Evolutionary conservation across 2,329 filamentous ascomycete genomes (phyloP).

Genomic region (Rutstroemia sydowiana): DNA sequence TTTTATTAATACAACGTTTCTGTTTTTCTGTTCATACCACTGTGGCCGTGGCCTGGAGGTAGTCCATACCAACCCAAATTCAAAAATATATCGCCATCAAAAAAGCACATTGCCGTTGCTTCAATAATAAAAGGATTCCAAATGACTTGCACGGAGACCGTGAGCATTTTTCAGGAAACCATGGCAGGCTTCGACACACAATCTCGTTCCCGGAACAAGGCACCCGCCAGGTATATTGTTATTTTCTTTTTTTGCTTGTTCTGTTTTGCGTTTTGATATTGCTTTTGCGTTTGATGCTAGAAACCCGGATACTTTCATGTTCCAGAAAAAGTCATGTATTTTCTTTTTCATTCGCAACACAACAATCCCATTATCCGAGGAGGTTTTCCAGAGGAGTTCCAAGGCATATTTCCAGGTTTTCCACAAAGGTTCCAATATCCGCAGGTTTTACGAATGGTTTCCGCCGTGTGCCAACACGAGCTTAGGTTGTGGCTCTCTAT

Average conservation of each 20-base stretch:
- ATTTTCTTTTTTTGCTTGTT: slow-evolving; percentile 15
- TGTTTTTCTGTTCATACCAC: slow-evolving; percentile 7
- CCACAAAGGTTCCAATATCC: background rate
- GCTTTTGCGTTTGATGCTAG: slow-evolving; percentile 12
- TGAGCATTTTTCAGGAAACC: slow-evolving; percentile 26
- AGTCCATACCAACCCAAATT: slow-evolving; percentile 10
- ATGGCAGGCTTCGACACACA: slow-evolving; percentile 27
- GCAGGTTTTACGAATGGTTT: background rate
- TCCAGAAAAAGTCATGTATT: slow-evolving; percentile 24
- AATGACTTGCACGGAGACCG: slow-evolving; percentile 30
- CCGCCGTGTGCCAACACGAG: slow-evolving; percentile 3
- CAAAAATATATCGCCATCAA: background rate
- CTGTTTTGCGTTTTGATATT: slow-evolving; percentile 16
- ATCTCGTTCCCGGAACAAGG: slow-evolving; percentile 26
- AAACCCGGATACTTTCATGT: slow-evolving; percentile 19
- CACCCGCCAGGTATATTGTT: slow-evolving; percentile 30
- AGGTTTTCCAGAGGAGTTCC: slow-evolving; percentile 7
- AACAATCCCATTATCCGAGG: slow-evolving; percentile 11
- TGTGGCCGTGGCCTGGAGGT: slow-evolving; percentile 17
- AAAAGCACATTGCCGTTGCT: slow-evolving; percentile 12
- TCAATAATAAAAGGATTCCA: slow-evolving; percentile 14
- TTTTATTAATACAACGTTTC: slow-evolving; percentile 8
- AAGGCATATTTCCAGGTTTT: slow-evolving; percentile 3
- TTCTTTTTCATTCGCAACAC: slow-evolving; percentile 15
- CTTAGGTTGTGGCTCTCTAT: background rate